Evolutionary conservation across 192 early-diverging fungal species (phyloP).

Genomic region (Backusella tarrabulga): DNA sequence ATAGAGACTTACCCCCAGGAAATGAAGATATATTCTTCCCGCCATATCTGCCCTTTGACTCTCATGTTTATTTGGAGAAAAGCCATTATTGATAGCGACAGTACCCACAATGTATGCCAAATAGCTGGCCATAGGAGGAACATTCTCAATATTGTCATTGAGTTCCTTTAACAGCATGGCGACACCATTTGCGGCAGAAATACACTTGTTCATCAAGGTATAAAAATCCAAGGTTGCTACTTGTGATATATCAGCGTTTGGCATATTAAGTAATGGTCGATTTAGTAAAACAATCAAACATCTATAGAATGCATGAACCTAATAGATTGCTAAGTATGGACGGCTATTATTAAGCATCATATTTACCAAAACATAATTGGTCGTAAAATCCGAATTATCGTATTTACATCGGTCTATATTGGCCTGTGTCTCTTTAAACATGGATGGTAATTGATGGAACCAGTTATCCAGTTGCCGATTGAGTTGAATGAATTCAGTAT

Average conservation of each 20-base stretch:
- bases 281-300: conserved; percentile 43
- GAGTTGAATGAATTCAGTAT: conserved; percentile 45
- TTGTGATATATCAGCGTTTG: conserved; percentile 22
- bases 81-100: conserved; percentile 46
- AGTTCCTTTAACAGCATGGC: conserved; percentile 40
- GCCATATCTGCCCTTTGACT: conserved; percentile 35
- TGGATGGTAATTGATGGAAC: conserved; percentile 30
- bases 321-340: neutral
- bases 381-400: conserved; percentile 20
- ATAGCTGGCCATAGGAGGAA: conserved; percentile 45
- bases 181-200: conserved; percentile 36
- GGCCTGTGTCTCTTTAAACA: conserved; percentile 36
- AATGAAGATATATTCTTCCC: conserved; percentile 36
- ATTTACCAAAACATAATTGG: conserved; percentile 2
- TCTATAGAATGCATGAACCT: conserved; percentile 41
- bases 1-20: neutral
- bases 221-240: conserved; percentile 28
- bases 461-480: conserved; percentile 38
- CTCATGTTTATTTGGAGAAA: conserved; percentile 35
- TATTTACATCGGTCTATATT: conserved; percentile 29
- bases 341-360: too few relatives aligned
- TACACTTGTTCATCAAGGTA: conserved; percentile 35
- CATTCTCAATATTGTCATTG: conserved; percentile 14
- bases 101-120: conserved; percentile 47
- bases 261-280: conserved; percentile 38